These are phyloP conservation scores for Suillus weaverae DNA, from an alignment of 768 basidiomycete genomes.

Conservation along the genomic window DNA sequence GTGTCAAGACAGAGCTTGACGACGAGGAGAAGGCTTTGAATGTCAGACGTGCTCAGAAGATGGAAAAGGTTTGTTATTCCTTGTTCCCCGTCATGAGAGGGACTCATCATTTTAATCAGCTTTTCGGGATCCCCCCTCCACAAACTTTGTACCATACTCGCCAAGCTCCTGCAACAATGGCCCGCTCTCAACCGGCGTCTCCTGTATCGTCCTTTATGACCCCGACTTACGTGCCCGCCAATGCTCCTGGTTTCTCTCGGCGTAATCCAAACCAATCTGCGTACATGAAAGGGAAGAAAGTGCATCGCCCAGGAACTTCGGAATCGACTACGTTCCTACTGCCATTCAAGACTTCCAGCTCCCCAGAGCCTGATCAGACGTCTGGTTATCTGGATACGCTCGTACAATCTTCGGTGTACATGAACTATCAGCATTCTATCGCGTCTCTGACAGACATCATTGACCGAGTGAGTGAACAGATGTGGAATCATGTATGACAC, in stretches of 20 bases:
- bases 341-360: constrained; percentile 24
- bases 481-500: constrained; percentile 6
- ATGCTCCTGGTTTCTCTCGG: constrained; percentile 21
- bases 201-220: constrained; percentile 13
- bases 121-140: constrained; percentile 82
- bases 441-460: constrained; percentile 81
- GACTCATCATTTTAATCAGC: constrained; percentile 39
- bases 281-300: constrained; percentile 46
- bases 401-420: constrained; percentile 54
- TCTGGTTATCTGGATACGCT: constrained; percentile 23
- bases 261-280: constrained; percentile 52
- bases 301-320: constrained; percentile 55
- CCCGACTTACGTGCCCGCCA: constrained; percentile 21
- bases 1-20: constrained; percentile 68
- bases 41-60: constrained; percentile 78
- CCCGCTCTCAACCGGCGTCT: constrained; percentile 30
- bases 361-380: constrained; percentile 10
- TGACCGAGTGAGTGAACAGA: constrained; percentile 58
- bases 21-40: constrained; percentile 76
- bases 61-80: constrained; percentile 68
- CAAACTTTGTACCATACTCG: constrained; percentile 77
- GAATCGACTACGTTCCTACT: constrained; percentile 62
- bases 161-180: constrained; percentile 37
- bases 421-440: constrained; percentile 78
- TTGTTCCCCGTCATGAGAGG: not conserved